Base-by-base conservation (phyloP, 2,329 filamentous ascomycete genomes). In the Epichloe hybrida region DNA sequence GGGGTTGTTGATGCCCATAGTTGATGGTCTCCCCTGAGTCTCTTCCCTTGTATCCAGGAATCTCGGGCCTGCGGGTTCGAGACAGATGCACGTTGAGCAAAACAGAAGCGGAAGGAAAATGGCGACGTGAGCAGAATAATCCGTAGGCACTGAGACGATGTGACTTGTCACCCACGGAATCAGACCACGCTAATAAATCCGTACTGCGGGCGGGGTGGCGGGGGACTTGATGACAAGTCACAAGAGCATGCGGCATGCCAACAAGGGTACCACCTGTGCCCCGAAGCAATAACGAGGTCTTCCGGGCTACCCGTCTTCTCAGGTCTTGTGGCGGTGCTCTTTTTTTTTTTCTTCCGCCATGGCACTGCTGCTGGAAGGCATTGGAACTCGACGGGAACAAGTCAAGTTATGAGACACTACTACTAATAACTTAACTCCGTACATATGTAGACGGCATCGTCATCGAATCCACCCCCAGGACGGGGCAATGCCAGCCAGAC, bases 1-100 rank as follows among this genome's bases (percentile, higher is more conserved):
- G 57, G 57, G 80, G 60, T 82, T 84, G 63, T 84, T 74, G 67
- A 84, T 71, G 60, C 80, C 80, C 77, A 83, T 82, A 34, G 53
- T 56, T 53, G 40, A 38, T 17, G 5, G n/a, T 2, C 5, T 34
- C 36, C 23, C 37, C 31, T 11, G 36, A 17, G 20, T 43, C 5
- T 44, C n/a, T 21, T 39, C 23, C 40, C 9, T 23, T 35, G 31
- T 13, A 4, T n/a, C 15, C 5, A 20, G 31, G 9, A 23, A n/a
- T 21, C 39, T 47, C n/a, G 49, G 21, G 48, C 37, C 42, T 35
- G 50, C 49, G 37, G 47, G 48, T 48, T 36, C 23, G 31, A 36
- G 35, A 36, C 27, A 35, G 31, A 12, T 6, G 40, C 31, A 44
- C 42, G 42, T 46, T 38, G 49, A 41, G 48, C 36, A 31, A 50